These are phyloP conservation scores for Colletotrichum sp. DNA, from an alignment of 2,329 filamentous ascomycete species.

Conservation along the genomic window DNA sequence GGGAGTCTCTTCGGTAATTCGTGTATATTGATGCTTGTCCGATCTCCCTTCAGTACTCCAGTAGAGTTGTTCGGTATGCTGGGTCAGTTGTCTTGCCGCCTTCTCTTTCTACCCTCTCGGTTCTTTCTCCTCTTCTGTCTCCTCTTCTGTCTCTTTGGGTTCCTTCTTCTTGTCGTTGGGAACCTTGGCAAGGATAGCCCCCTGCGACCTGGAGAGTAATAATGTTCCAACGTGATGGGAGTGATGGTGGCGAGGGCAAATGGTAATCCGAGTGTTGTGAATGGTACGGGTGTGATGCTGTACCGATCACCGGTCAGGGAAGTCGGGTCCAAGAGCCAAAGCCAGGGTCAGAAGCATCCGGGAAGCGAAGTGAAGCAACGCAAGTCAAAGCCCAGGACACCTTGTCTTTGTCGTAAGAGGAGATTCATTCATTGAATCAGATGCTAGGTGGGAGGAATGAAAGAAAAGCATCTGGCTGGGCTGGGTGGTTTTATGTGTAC, in stretches of 20 bases:
- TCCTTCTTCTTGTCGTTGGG: not conserved
- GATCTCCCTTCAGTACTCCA: not conserved
- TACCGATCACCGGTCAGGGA: not conserved
- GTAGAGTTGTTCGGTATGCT: not conserved
- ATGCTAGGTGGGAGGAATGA: constrained; percentile 11
- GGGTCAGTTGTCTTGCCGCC: not conserved
- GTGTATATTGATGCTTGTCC: not conserved
- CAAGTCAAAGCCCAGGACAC: constrained; percentile 6
- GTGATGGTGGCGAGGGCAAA: not conserved
- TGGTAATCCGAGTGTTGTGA: not conserved
- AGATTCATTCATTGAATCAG: constrained; percentile 8
- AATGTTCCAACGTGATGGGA: not conserved
- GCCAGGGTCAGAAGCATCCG: not conserved
- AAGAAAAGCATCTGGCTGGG: constrained; percentile 19
- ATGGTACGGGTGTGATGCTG: not conserved
- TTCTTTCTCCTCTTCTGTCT: not conserved
- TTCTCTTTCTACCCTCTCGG: not conserved
- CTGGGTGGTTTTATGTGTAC: constrained; percentile 20
- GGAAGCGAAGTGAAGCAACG: not conserved
- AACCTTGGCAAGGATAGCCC: not conserved
- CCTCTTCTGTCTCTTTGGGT: not conserved
- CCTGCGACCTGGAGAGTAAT: not conserved
- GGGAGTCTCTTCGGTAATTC: not conserved
- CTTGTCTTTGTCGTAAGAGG: constrained; percentile 6
- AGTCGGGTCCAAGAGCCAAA: not conserved